Percentiles rank a stretch among this genome's conserved stretches.
Evolutionary conservation across 371 early-diverging fungal species (phyloP).

Genomic region (Mortierella sp.): DNA sequence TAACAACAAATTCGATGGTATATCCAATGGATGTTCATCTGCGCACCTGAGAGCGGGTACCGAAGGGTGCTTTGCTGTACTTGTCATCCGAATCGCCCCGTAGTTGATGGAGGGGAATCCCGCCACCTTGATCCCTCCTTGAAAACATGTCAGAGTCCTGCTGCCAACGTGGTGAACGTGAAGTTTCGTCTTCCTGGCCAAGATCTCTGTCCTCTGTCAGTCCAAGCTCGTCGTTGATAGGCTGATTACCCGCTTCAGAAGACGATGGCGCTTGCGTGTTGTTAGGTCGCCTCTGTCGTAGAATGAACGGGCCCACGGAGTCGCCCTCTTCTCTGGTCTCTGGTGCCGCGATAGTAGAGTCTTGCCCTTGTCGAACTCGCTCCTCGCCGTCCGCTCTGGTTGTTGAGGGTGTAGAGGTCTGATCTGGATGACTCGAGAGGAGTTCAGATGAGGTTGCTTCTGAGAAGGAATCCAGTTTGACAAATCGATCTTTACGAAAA

Average conservation of each 20-base stretch:
- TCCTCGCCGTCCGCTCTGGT: not conserved
- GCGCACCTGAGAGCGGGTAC: constrained; percentile 26
- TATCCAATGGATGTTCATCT: too few species aligned
- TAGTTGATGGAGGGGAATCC: constrained; percentile 13
- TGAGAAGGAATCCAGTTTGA: constrained; percentile 23
- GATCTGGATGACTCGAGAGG: constrained; percentile 7
- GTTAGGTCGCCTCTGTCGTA: constrained; percentile 12
- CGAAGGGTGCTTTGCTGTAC: constrained; percentile 24
- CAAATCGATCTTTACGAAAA: not conserved
- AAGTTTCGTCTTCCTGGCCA: not conserved
- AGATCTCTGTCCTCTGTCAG: not conserved
- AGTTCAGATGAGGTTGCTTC: constrained; percentile 1
- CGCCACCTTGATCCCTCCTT: constrained; percentile 7
- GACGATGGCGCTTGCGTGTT: not conserved
- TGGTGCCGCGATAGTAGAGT: not conserved
- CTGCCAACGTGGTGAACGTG: constrained; percentile 3
- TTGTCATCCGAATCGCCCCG: constrained; percentile 36
- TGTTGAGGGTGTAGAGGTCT: not conserved
- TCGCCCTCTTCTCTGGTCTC: not conserved
- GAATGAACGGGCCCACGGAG: not conserved
- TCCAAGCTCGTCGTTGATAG: not conserved
- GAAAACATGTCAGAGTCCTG: constrained; percentile 21
- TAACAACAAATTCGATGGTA: too few species aligned
- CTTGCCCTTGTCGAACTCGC: not conserved
- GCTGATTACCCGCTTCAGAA: not conserved